A percentile compares a stretch with the other conserved stretches of the same genome.
Conservation (phyloP, 1,139 yeast genomes). For the Diutina neorugosa region DNA sequence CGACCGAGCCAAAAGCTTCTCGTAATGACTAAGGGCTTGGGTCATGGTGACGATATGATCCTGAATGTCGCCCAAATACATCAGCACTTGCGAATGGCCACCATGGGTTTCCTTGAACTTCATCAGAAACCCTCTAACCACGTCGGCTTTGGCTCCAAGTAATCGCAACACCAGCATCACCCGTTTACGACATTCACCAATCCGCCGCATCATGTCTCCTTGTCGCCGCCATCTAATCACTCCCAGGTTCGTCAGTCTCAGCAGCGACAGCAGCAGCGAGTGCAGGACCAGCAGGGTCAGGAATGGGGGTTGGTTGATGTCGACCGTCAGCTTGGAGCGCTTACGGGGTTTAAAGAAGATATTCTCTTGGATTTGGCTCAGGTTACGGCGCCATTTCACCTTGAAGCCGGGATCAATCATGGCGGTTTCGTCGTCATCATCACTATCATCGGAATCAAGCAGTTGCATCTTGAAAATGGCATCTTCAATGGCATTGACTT, state of each 20-base stretch:
- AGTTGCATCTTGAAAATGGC: conserved; percentile 80
- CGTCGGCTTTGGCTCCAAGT: conserved; percentile 90
- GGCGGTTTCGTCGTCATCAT: conserved; percentile 21
- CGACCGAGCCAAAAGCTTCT: conserved; percentile 80
- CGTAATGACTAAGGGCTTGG: conserved; percentile 86
- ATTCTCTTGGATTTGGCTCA: neutral
- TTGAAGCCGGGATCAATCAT: neutral
- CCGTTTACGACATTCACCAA: conserved; percentile 89
- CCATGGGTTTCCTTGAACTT: conserved; percentile 47
- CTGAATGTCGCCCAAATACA: conserved; percentile 78
- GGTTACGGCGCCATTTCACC: conserved; percentile 1
- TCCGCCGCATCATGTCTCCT: conserved; percentile 88
- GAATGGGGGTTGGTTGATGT: conserved; percentile 10
- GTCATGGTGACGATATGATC: conserved; percentile 95
- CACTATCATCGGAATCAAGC: conserved; percentile 34
- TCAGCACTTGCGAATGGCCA: conserved; percentile 43
- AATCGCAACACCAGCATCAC: conserved; percentile 84
- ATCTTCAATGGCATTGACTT: conserved; percentile 85
- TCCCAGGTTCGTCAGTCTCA: conserved; percentile 23
- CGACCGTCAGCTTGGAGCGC: conserved; percentile 30
- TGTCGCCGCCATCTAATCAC: conserved; percentile 76
- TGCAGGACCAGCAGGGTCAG: conserved; percentile 4
- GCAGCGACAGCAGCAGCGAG: neutral
- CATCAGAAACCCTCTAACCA: conserved; percentile 86
- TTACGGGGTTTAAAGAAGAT: conserved; percentile 20